Base-by-base conservation (phyloP, 2,329 filamentous ascomycete species). In the Aspergillus vadensis region DNA sequence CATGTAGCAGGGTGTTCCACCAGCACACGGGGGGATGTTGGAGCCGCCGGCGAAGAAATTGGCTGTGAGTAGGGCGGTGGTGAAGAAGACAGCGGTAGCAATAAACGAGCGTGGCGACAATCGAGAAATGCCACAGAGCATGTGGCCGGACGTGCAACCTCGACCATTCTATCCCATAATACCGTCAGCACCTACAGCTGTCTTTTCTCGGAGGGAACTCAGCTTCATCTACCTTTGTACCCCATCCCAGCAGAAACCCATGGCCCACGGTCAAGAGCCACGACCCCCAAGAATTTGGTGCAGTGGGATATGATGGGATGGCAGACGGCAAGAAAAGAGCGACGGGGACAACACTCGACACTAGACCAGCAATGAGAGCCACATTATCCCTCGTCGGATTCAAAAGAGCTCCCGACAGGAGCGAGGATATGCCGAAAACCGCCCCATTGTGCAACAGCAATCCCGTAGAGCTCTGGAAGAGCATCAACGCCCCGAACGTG, bases 61-160 rank as follows among this genome's bases (percentile, higher is more conserved):
- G 5, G 79, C 77, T 0, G 78, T 79, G 39, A 79, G 67, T n/a
- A 83, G 62, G 10, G 76, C 78, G 0, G 76, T 72, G 9, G 70
- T 71, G 70, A 81, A 81, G 71, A 81, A 81, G 23, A 76, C 68
- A 12, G 72, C 73, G 0, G 79, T 80, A 49, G 82, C 81, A 57
- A 80, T 75, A 5, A 81, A 62, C 14, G 82, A 84, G 51, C 82
- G 79, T n/a, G 76, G 73, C 14, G 79, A 83, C 25, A 82, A 73
- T 43, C 81, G 77, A 5, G 81, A 77, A 4, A 85, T 66, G 1
- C 83, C 83, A 62, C 82, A 84, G 32, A 85, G 79, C 80, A 85
- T 83, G 65, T 85, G 82, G 55, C 82, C 82, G 2, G 82, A 84
- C 9, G 82, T 84, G 65, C 83, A 85, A 17, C 83, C 82, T 57